Conservation (phyloP, 129 eudicot species). For the Centella asiatica region DNA sequence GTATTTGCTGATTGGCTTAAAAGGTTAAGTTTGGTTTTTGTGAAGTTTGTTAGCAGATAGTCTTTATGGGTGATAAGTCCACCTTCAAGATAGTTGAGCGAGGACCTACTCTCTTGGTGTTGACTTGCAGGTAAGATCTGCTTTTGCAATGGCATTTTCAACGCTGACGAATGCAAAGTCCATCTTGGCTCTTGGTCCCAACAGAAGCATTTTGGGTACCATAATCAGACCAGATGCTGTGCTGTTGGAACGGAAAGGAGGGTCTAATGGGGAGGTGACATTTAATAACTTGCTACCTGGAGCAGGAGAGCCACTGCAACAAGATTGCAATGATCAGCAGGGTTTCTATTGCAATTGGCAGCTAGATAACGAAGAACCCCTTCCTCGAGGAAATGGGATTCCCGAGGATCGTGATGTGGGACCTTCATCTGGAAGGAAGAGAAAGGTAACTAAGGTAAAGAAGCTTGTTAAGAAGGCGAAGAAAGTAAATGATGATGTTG, state of each 20-base stretch:
- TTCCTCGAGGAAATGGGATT: constrained; percentile 47
- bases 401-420: constrained; percentile 20
- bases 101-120: background rate
- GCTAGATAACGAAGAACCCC: constrained; percentile 45
- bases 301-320: constrained; percentile 49
- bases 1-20: too few species aligned
- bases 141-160: constrained; percentile 77
- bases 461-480: constrained; percentile 31
- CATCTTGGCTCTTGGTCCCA: constrained; percentile 54
- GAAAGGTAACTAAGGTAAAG: constrained; percentile 48
- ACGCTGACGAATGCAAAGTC: constrained; percentile 59
- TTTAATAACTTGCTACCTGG: constrained; percentile 63
- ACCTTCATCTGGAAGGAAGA: constrained; percentile 59
- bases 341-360: constrained; percentile 72
- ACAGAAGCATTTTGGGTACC: constrained; percentile 67
- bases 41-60: too few species aligned
- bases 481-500: constrained; percentile 19
- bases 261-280: constrained; percentile 55
- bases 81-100: background rate
- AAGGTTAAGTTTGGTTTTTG: too few species aligned
- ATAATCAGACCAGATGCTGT: constrained; percentile 85
- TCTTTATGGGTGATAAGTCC: too few species aligned
- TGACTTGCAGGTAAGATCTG: constrained; percentile 61
- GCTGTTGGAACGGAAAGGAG: constrained; percentile 80
- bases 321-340: constrained; percentile 35